phyloP scores from a whole-genome alignment of 257 asterid species.

The Solanum ossicruentum region DNA sequence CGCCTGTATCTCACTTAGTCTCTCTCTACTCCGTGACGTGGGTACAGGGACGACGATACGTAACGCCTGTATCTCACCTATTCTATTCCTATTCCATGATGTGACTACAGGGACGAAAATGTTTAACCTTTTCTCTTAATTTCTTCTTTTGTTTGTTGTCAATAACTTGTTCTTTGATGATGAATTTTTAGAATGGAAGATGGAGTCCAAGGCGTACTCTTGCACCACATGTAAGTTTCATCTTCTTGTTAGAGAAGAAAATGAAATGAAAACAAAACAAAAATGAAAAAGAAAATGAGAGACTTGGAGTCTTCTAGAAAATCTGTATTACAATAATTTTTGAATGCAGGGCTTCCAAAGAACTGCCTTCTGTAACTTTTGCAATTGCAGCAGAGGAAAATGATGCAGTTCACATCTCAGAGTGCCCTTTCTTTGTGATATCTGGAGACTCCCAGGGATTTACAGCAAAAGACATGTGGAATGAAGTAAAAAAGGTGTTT shows the following conservation, averaged over 20 bases:
- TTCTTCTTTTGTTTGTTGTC: neutral
- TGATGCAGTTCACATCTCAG: constrained; percentile 53
- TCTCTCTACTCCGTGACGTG: too few species aligned
- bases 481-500: constrained; percentile 79
- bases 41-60: too few species aligned
- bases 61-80: too few species aligned
- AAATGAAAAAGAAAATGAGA: neutral
- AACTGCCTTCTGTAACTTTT: constrained; percentile 66
- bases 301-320: neutral
- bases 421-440: constrained; percentile 78
- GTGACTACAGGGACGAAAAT: too few species aligned
- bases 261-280: neutral
- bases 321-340: constrained; percentile 1
- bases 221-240: constrained; percentile 83
- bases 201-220: constrained; percentile 56
- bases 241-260: neutral
- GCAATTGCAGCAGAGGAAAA: constrained; percentile 87
- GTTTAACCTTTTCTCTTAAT: neutral
- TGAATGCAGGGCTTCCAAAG: constrained; percentile 59
- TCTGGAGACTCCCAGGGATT: constrained; percentile 66
- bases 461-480: constrained; percentile 92
- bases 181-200: constrained; percentile 45
- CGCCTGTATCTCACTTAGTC: too few species aligned
- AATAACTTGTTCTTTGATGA: neutral
- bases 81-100: too few species aligned